Percentiles rank a stretch among this genome's conserved stretches.
Evolutionary conservation across 495 filamentous ascomycete genomes (phyloP).

Genomic region (Penicillium silybi): DNA sequence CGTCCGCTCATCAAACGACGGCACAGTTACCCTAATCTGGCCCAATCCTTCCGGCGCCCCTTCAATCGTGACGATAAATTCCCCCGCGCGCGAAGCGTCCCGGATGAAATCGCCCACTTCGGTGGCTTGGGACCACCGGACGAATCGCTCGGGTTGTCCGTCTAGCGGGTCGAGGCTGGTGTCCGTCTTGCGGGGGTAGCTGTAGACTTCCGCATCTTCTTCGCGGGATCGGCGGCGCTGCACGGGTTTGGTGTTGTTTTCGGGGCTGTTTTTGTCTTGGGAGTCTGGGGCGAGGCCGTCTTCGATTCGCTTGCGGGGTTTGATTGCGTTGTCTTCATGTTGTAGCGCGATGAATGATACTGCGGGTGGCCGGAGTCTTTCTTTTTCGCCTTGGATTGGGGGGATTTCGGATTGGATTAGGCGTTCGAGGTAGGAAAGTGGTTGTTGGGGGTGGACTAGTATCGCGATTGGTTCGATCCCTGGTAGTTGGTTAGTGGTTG

Average conservation of each 20-base stretch:
- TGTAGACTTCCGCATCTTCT: conserved; percentile 34
- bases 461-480: conserved; percentile 80
- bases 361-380: conserved; percentile 61
- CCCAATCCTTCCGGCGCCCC: conserved; percentile 50
- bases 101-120: conserved; percentile 96
- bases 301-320: conserved; percentile 43
- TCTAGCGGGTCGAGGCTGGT: conserved; percentile 15
- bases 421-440: conserved; percentile 86
- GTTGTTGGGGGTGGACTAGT: conserved; percentile 87
- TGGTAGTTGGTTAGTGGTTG: conserved; percentile 42
- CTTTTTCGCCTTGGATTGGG: conserved; percentile 53
- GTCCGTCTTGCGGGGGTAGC: conserved; percentile 30
- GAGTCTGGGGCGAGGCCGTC: conserved; percentile 43
- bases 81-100: conserved; percentile 75
- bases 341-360: conserved; percentile 82
- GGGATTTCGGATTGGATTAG: conserved; percentile 88
- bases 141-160: conserved; percentile 49
- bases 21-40: conserved; percentile 77
- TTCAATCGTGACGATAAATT: conserved; percentile 83
- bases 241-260: neutral
- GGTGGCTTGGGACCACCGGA: conserved; percentile 86
- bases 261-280: neutral
- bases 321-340: conserved; percentile 56
- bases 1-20: conserved; percentile 84
- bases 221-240: conserved; percentile 17